These are phyloP conservation scores for Sicyos baderoa DNA, from an alignment of 306 rosid genomes.

Conservation along the genomic window DNA sequence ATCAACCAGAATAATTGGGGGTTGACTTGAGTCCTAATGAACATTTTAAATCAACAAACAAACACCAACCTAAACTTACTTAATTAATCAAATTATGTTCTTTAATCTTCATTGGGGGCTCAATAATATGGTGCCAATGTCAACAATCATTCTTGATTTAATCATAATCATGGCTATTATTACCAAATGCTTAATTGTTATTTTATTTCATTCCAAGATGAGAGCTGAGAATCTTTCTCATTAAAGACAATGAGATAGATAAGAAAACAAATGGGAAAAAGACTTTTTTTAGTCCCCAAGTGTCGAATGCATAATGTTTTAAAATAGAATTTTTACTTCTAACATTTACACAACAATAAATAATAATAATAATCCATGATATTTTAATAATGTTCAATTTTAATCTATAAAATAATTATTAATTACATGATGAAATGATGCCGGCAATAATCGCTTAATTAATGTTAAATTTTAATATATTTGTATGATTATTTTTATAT, in stretches of 20 bases:
- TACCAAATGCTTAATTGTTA: not conserved
- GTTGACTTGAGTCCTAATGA: conserved; percentile 9
- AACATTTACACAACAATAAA: too few relatives aligned
- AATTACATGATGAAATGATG: too few relatives aligned
- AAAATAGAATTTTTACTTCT: too few relatives aligned
- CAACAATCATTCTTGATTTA: not conserved
- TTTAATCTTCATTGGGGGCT: not conserved
- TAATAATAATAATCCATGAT: too few relatives aligned
- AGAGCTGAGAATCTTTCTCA: not conserved
- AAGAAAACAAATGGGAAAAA: not conserved
- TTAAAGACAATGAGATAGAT: not conserved
- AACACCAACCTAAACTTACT: not conserved
- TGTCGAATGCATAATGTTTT: too few relatives aligned
- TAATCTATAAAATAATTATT: too few relatives aligned
- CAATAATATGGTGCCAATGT: not conserved
- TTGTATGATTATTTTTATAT: too few relatives aligned
- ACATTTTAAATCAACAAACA: not conserved
- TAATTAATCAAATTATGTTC: not conserved
- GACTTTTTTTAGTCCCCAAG: too few relatives aligned
- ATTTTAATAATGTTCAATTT: too few relatives aligned
- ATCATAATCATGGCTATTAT: not conserved
- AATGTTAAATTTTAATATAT: too few relatives aligned
- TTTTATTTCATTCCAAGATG: not conserved
- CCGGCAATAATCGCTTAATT: too few relatives aligned
- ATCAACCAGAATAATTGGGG: not conserved